Evolutionary conservation across 2,329 filamentous ascomycete genomes (phyloP).

Genomic region (Microcyclospora tardicrescens): DNA sequence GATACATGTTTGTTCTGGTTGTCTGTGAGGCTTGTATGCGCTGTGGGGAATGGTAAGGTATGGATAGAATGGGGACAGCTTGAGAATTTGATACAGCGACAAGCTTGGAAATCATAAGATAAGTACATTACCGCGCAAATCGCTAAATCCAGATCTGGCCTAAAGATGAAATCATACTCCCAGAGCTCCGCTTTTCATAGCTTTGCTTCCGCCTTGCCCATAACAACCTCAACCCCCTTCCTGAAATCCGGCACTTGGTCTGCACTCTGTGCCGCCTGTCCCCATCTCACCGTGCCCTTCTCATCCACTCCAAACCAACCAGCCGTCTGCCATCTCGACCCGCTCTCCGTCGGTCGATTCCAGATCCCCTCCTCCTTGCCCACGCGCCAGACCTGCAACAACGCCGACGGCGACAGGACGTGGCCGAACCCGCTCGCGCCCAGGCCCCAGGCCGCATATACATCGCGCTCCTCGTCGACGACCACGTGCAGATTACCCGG

Average conservation of each 20-base stretch:
- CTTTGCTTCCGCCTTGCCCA: too few relatives aligned
- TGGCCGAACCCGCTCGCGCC: conserved; percentile 50
- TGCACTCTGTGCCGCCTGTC: conserved; percentile 33
- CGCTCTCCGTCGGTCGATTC: conserved; percentile 52
- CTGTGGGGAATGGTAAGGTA: too few relatives aligned
- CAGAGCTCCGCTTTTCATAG: too few relatives aligned
- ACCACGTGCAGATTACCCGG: conserved; percentile 46
- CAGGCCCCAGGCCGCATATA: conserved; percentile 55
- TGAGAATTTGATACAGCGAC: too few relatives aligned
- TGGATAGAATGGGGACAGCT: too few relatives aligned
- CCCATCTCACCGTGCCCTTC: conserved; percentile 42
- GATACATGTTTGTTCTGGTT: too few relatives aligned
- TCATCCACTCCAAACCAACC: conserved; percentile 51
- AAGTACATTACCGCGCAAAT: too few relatives aligned
- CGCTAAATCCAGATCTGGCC: too few relatives aligned
- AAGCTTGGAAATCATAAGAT: too few relatives aligned
- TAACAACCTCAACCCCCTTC: conserved; percentile 26
- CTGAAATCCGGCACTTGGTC: conserved; percentile 44
- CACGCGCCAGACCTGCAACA: conserved; percentile 46
- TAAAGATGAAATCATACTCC: too few relatives aligned
- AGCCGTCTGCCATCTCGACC: conserved; percentile 54
- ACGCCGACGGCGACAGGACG: conserved; percentile 44
- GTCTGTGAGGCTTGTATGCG: too few relatives aligned
- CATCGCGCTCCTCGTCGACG: conserved; percentile 45
- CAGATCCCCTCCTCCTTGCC: conserved; percentile 52